phyloP scores from a whole-genome alignment of 75 land plant species.

The Cryptomeria japonica region DNA sequence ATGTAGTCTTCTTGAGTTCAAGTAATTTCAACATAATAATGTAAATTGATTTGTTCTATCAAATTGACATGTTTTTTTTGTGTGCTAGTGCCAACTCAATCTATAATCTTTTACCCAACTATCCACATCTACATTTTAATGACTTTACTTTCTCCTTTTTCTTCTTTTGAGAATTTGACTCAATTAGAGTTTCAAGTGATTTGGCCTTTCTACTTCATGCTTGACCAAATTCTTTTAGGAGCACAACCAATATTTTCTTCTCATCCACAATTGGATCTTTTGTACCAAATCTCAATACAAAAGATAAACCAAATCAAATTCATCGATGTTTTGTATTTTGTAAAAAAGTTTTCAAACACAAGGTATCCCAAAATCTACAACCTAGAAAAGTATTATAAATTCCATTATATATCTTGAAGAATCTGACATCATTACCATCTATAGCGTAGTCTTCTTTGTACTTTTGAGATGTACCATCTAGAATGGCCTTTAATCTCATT shows the following conservation, averaged over 20 bases:
- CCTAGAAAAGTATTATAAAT: too few relatives aligned
- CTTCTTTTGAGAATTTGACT: conserved; percentile 33
- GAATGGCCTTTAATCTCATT: too few relatives aligned
- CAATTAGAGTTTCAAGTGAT: conserved; percentile 60
- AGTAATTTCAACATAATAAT: neutral
- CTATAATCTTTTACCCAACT: neutral
- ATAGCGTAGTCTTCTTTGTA: too few relatives aligned
- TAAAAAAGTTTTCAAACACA: too few relatives aligned
- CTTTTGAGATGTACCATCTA: too few relatives aligned
- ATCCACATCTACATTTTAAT: conserved; percentile 2
- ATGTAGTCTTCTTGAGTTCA: conserved; percentile 9
- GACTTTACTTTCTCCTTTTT: conserved; percentile 44
- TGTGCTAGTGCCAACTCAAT: neutral
- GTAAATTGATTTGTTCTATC: neutral
- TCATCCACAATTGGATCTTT: conserved; percentile 71
- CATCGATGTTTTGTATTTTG: too few relatives aligned
- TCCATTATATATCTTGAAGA: too few relatives aligned
- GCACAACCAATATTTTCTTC: conserved; percentile 57
- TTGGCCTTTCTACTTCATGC: conserved; percentile 53
- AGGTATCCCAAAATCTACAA: too few relatives aligned
- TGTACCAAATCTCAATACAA: conserved; percentile 70
- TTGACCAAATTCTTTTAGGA: conserved; percentile 72
- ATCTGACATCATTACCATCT: too few relatives aligned
- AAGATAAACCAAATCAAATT: too few relatives aligned
- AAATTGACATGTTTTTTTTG: conserved; percentile 3